phyloP scores from a whole-genome alignment of 2,329 filamentous ascomycete species.

The Pseudopithomyces maydicus region DNA sequence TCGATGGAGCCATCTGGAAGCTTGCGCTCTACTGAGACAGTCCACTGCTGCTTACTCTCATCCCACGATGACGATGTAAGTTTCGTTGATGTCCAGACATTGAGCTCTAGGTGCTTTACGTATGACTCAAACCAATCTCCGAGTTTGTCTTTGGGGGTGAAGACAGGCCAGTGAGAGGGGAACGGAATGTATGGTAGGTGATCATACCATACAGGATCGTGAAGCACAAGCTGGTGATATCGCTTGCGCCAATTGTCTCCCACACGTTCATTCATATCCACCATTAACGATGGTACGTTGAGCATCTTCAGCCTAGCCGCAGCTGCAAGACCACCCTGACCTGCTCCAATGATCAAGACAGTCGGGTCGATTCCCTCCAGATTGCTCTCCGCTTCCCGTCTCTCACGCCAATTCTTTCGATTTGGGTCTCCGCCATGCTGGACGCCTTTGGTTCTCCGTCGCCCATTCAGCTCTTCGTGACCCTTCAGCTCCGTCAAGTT shows the following conservation, averaged over 20 bases:
- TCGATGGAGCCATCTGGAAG: constrained; percentile 26
- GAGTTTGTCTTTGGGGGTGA: constrained; percentile 43
- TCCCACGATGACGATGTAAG: constrained; percentile 48
- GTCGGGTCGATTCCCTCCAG: constrained; percentile 29
- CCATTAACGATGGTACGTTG: constrained; percentile 49
- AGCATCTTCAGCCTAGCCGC: constrained; percentile 53
- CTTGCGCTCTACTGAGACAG: constrained; percentile 34
- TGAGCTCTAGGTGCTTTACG: constrained; percentile 44
- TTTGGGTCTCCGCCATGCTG: constrained; percentile 32
- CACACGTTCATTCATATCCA: constrained; percentile 50
- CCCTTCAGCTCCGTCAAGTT: constrained; percentile 45
- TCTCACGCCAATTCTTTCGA: constrained; percentile 39
- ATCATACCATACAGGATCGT: constrained; percentile 48
- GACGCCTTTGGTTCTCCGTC: constrained; percentile 34
- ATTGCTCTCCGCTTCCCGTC: constrained; percentile 32
- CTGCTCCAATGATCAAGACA: constrained; percentile 45
- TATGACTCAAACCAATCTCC: constrained; percentile 47
- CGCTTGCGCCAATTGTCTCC: constrained; percentile 55
- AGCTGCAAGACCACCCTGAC: constrained; percentile 51
- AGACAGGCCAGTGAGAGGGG: constrained; percentile 38
- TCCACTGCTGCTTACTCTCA: constrained; percentile 45
- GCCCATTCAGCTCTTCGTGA: constrained; percentile 33
- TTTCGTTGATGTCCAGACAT: constrained; percentile 46
- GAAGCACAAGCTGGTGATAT: constrained; percentile 52
- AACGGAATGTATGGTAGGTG: constrained; percentile 45